phyloP scores from a whole-genome alignment of 1,139 yeast species.

The Pichia sp. region DNA sequence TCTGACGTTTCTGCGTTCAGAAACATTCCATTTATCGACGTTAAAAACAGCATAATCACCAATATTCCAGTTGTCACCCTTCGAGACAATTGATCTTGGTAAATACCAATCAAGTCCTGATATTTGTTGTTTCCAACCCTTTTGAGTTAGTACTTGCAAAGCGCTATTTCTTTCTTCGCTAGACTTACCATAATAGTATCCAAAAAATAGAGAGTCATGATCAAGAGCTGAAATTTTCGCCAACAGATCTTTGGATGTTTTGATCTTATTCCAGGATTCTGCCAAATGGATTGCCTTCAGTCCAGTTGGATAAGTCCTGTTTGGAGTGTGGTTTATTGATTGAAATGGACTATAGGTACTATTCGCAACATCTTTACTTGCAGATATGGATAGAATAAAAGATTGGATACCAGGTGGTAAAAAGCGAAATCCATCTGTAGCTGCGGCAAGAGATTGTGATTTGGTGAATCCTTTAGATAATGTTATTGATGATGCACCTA shows the following conservation, averaged over 20 bases:
- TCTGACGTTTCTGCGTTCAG: slow-evolving; percentile 27
- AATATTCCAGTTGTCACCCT: slow-evolving; percentile 36
- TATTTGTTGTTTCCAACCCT: slow-evolving; percentile 33
- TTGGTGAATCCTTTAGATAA: slow-evolving; percentile 10
- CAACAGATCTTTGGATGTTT: slow-evolving; percentile 37
- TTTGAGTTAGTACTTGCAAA: slow-evolving; percentile 29
- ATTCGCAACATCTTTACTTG: slow-evolving; percentile 35
- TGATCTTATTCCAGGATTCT: slow-evolving; percentile 45
- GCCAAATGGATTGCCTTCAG: slow-evolving; percentile 34
- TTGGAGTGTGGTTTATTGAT: slow-evolving; percentile 36
- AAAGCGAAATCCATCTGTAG: slow-evolving; percentile 35
- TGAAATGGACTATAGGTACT: slow-evolving; percentile 14
- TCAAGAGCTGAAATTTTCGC: slow-evolving; percentile 35
- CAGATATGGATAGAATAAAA: slow-evolving; percentile 48
- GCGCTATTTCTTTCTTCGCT: slow-evolving; percentile 42
- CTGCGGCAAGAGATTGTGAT: slow-evolving; percentile 16
- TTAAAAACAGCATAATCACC: slow-evolving; percentile 41
- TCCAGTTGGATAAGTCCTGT: slow-evolving; percentile 29
- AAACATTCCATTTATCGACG: slow-evolving; percentile 37
- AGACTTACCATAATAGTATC: slow-evolving; percentile 54
- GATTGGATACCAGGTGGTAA: slow-evolving; percentile 75
- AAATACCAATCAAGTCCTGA: slow-evolving; percentile 38
- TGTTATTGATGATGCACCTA: slow-evolving; percentile 24
- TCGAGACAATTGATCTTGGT: slow-evolving; percentile 35
- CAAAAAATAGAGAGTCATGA: slow-evolving; percentile 52